Base-by-base conservation (phyloP, 768 basidiomycete genomes). In the Lactifluus pinguis region DNA sequence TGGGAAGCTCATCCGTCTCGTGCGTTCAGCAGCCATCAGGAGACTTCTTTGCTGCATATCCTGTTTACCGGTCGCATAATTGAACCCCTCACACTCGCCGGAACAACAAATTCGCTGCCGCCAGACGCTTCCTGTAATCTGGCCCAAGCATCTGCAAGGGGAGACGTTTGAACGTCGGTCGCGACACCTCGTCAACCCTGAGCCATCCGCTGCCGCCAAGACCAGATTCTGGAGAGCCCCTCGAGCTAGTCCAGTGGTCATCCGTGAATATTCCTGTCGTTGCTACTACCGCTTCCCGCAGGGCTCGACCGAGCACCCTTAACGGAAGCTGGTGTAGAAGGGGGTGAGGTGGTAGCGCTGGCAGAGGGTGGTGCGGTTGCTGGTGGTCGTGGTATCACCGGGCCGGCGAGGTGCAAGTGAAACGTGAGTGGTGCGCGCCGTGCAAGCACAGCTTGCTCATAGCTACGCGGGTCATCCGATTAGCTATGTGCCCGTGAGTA, bases 381-480 rank as follows among this genome's bases (percentile, higher is more conserved):
- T 9, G 39, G 17, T 39, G 44, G 57, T 9, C 21, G 66, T 54
- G 2, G 67, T 56, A 13, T 51, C 67, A 4, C 68, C 67, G 44
- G 70, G 67, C 17, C 71, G 64, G 30, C 75, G 76, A 50, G 81
- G 79, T 13, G 78, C 76, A 30, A 87, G 64, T 80, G 85, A 45
- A 89, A 69, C 60, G 75, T 79, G 59, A 80, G 78, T 1, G 84
- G 80, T 21, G 86, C 76, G 68, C 79, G 84, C 54, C 86, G 76
- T 36, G 88, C 87, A 55, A 88, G 71, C 15, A 90, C 83, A 4
- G 89, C 89, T 45, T 85, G 86, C 68, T 89, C 85, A 60, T 91
- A 91, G 59, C 81, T 80, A 60, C 79, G 75, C 62, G 90, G 65
- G 66, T 90, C 88, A 14, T 91, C 88, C 47, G 75, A 68, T 41